Base-by-base conservation (phyloP, 371 early-diverging fungal species). In the Amoeboaphelidium protococcarum region DNA sequence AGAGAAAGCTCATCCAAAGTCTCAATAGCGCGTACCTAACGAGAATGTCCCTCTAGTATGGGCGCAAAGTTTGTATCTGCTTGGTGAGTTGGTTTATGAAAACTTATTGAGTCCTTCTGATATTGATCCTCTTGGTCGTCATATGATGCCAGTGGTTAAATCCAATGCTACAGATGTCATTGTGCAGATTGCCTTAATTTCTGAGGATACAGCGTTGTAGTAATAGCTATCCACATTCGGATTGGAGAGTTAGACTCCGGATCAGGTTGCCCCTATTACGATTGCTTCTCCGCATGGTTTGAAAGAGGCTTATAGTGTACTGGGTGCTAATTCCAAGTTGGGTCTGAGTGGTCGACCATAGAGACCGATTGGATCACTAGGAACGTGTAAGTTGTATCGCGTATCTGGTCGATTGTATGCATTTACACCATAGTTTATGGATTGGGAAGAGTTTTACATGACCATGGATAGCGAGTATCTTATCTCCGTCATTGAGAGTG, bases 1-100 rank as follows among this genome's bases (percentile, higher is more conserved):
- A 2, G 87, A 87, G 54, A 73, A 70, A 48, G 59, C 55, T 19
- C 54, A 73, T 26, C 83, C 80, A 13, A 72, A 77, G 21, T 69
- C 77, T 0, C 82, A 81, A 53, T 64, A 66, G n/a, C 70, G 87
- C 41, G 56, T 75, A 22, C 77, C 87, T 2, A 81, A 81, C 51
- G 82, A 82, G 50, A 87, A 87, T 52, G 65, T 83, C 0, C 87
- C 87, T 1, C 61, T 87, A 20, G 87, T 84, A 0, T 87, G 87
- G 87, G 82, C 87, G 2, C 76, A 83, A 46, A 78, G 79, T 1
- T 68, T 87, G 12, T 81, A 76, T 52, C 69, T 80, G 40, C 67
- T 84, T 24, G 82, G 83, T 19, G 64, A 67, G 40, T 55, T 87
- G 47, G 68, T 87, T n/a, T 61, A 73, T 40, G 84, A 87, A 44